Evolutionary conservation across 2,329 filamentous ascomycete genomes (phyloP), one percentile per base, ranked within the genome.

Genomic region (Cladosporium sp.): DNA sequence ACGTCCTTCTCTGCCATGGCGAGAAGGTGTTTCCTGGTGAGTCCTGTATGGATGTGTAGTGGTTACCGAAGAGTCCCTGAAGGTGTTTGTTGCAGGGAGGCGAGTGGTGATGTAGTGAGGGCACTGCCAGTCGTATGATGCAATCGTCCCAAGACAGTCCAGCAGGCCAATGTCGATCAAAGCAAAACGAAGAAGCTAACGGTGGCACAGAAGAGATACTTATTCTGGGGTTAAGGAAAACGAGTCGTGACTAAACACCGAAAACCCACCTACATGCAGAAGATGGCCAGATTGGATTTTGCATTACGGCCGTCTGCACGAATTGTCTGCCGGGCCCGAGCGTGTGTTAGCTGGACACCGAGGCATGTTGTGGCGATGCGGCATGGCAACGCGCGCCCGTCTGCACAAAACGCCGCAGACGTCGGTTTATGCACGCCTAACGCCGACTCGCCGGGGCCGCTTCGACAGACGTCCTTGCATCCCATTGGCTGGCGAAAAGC

Each of bases 1-100:
- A 68, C 52, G 51, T 71, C 69, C 58, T 66, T 69, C 49, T 68
- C 66, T 59, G 61, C 59, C 64, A 66, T 66, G 39, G 37, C 32
- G 57, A 45, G 35, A 50, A 25, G 17, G 24, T 28, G 13, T 57
- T 25, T 37, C 47, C 5, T 42, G 19, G 22, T n/a, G 36, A 9
- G 28, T 37, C 32, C 12, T 45, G 25, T 48, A 35, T 25, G 19
- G 34, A 13, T 8, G 24, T 25, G 45, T 22, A 40, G n/a, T 48
- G 20, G 19, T 13, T 28, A 2, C 19, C 13, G 4, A 35, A 19
- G 19, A 20, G 17, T 42, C 24, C 25, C 44, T 4, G 36, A 17
- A 15, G 20, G 24, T 25, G 34, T 45, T 17, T n/a, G 3, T 2
- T 28, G 13, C 13, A 35, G 35, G 7, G 24, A 19, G 15, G n/a